A percentile compares a stretch with the other conserved stretches of the same genome.
Conservation (phyloP, 2,329 filamentous ascomycete species). For the Hypoxylon sp. region DNA sequence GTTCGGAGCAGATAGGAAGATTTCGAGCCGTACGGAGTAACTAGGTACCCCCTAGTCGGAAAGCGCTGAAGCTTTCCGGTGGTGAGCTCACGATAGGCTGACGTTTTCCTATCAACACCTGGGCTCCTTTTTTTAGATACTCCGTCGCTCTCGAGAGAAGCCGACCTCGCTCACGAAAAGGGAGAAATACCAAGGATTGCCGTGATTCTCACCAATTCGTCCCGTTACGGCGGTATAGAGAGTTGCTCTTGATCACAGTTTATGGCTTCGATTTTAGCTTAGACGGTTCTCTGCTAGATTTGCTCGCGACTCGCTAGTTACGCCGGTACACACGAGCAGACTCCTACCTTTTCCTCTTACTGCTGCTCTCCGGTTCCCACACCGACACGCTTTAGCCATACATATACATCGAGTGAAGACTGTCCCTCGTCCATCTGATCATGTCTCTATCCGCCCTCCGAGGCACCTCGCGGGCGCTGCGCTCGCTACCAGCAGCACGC, state of each 20-base stretch:
- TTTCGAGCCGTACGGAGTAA: conserved; percentile 10
- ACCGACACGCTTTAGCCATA: not conserved
- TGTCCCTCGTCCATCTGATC: conserved; percentile 25
- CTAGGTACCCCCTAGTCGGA: not conserved
- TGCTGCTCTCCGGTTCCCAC: no score
- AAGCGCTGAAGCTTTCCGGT: conserved; percentile 20
- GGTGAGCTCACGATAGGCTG: conserved; percentile 32
- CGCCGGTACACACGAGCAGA: not conserved
- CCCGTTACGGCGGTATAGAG: conserved; percentile 22
- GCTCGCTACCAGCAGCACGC: conserved; percentile 47
- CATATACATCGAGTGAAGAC: conserved; percentile 6
- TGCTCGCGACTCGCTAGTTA: not conserved
- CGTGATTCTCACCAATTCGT: not conserved
- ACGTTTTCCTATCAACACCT: conserved; percentile 12
- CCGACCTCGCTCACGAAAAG: conserved; percentile 16
- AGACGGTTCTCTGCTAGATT: no score
- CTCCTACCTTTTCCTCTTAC: not conserved
- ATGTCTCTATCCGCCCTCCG: conserved; percentile 60
- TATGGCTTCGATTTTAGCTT: no score
- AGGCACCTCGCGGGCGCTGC: conserved; percentile 58
- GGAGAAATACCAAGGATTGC: not conserved
- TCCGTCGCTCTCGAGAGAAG: conserved; percentile 9
- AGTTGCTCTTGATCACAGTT: not conserved
- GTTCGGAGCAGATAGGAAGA: conserved; percentile 17
- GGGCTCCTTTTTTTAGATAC: conserved; percentile 8